Conservation (phyloP, 208 protist genomes). For the Entamoeba nuttalli region DNA sequence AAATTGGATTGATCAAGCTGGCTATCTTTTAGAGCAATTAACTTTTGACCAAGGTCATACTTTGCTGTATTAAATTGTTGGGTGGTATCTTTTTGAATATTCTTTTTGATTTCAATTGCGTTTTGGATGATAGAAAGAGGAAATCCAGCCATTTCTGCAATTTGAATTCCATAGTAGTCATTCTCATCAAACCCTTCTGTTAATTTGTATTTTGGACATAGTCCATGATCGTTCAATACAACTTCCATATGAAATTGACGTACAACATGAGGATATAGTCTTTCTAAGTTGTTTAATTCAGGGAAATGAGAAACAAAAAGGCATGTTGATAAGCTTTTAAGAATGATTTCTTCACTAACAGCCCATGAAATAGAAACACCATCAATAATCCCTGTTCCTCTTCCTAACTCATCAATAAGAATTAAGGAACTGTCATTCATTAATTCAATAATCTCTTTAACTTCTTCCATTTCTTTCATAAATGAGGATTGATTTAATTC, state of each 20-base stretch:
- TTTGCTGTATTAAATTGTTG: too few relatives aligned
- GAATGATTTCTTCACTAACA: conserved; percentile 2
- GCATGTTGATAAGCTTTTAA: neutral
- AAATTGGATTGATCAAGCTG: too few relatives aligned
- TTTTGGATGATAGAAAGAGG: neutral
- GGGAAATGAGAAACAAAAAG: conserved; percentile 10
- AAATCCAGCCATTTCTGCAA: conserved; percentile 3
- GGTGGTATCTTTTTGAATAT: neutral
- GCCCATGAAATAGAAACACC: conserved; percentile 12
- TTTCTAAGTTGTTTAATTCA: neutral
- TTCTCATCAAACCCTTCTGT: neutral
- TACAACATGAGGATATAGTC: neutral
- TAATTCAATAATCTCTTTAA: neutral
- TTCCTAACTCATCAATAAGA: conserved; percentile 13
- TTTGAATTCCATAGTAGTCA: neutral
- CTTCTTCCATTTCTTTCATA: neutral
- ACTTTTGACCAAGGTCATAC: too few relatives aligned
- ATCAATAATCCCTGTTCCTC: neutral
- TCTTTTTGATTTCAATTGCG: neutral
- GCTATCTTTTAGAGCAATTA: too few relatives aligned
- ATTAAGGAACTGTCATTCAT: neutral
- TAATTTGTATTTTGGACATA: neutral
- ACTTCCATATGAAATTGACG: neutral
- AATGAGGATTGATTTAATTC: neutral
- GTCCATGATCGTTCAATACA: too few relatives aligned